Base-by-base conservation (phyloP, 441 rosid genomes). In the Brassica balearica region DNA sequence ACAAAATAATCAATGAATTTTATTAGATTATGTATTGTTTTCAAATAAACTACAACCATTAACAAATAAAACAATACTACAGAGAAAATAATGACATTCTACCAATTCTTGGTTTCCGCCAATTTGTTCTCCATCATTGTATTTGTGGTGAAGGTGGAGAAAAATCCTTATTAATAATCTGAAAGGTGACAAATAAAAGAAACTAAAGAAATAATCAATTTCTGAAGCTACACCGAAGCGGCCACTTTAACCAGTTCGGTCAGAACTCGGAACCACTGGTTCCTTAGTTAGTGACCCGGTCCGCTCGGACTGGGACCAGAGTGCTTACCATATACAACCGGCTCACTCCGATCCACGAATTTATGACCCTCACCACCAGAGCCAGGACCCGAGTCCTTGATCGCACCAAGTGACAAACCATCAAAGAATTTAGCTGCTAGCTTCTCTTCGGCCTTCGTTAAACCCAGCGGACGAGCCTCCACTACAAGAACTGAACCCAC, bases 321-420 rank as follows among this genome's bases (percentile, higher is more conserved):
- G 38, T 77, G 69, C n/a, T 65, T 82, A 3, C 75, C 66, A 10
- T 73, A 80, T 27, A 79, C 86, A 19, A 84, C 78, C 1, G 82
- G 38, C 27, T 76, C 69, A 4, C 17, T 73, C 0, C 79, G 74
- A 55, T 83, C 75, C 1, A 84, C 77, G 32, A 65, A 66, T 27
- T 43, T 72, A 81, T 89, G 84, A 19, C 93, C 92, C 10, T 62
- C 69, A 4, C 94, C 97, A 1, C 96, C 97, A 0, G 88, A 90
- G 76, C 93, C 87, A 1, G 93, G 91, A 74, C 91, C 93, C 12
- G 92, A 88, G 0, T 83, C 53, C 71, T 87, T 90, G 14, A 89
- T 85, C 58, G 84, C 88, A 32, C 88, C 92, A 6, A 92, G 82
- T 15, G 75, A 86, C 32, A 88, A 80, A 65, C 88, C 92, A 71